A percentile compares a stretch with the other conserved stretches of the same genome.
Evolutionary conservation across 2,329 filamentous ascomycete genomes (phyloP).

Genomic region (Alternaria gansuensis): DNA sequence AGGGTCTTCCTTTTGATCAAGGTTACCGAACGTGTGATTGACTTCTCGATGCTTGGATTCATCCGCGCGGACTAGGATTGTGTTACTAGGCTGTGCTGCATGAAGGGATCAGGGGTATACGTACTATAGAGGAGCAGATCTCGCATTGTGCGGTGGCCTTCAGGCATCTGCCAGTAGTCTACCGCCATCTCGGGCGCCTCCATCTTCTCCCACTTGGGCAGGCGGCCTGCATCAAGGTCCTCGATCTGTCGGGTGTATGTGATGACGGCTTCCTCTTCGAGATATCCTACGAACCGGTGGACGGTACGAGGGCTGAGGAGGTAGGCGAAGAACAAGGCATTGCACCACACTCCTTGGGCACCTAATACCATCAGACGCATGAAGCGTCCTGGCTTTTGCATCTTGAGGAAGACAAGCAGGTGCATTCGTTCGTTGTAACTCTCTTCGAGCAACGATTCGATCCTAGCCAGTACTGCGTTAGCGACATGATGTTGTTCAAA

Average conservation of each 20-base stretch:
- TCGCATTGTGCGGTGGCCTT: slow-evolving; percentile 80
- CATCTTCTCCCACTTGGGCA: slow-evolving; percentile 83
- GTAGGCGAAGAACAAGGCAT: slow-evolving; percentile 88
- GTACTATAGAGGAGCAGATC: slow-evolving; percentile 86
- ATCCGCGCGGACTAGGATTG: slow-evolving; percentile 46
- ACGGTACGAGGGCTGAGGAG: slow-evolving; percentile 85
- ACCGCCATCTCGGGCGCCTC: slow-evolving; percentile 87
- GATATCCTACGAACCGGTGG: slow-evolving; percentile 94
- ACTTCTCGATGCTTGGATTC: slow-evolving; percentile 78
- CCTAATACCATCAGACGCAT: slow-evolving; percentile 88
- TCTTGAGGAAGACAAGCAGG: slow-evolving; percentile 89
- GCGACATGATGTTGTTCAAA: slow-evolving; percentile 5
- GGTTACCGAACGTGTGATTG: slow-evolving; percentile 91
- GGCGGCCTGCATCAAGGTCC: slow-evolving; percentile 83
- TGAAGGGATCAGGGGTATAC: slow-evolving; percentile 44
- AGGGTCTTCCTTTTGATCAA: slow-evolving; percentile 84
- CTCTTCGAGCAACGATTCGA: slow-evolving; percentile 89
- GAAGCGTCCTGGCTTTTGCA: slow-evolving; percentile 84
- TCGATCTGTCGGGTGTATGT: slow-evolving; percentile 91
- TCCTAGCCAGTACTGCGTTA: slow-evolving; percentile 62
- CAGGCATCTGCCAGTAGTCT: slow-evolving; percentile 93
- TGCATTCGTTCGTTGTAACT: slow-evolving; percentile 96
- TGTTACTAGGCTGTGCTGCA: slow-evolving; percentile 18
- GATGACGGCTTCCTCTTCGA: slow-evolving; percentile 96
- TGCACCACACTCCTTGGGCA: slow-evolving; percentile 78